These are phyloP conservation scores for Sugiyamaella castrensis DNA, from an alignment of 1,139 yeast species.

Conservation along the genomic window DNA sequence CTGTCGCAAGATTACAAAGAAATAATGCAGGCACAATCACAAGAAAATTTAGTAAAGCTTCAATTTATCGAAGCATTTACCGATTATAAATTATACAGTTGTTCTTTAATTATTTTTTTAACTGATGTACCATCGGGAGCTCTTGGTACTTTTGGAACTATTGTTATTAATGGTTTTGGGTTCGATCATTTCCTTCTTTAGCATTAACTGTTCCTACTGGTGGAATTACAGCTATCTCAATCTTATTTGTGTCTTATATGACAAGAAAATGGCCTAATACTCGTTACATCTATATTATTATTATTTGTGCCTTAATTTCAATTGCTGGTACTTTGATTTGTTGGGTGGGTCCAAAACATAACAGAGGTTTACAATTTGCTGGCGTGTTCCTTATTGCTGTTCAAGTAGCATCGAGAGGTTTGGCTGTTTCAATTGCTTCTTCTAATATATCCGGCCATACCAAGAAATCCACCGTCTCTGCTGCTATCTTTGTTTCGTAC, in stretches of 20 bases:
- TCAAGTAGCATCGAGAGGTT: slow-evolving; percentile 10
- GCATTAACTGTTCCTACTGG: slow-evolving; percentile 41
- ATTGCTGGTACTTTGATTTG: too few species aligned
- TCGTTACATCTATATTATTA: too few species aligned
- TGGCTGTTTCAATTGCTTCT: slow-evolving; percentile 40
- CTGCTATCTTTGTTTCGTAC: too few species aligned
- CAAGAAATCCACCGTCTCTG: slow-evolving; percentile 60
- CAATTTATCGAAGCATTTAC: slow-evolving; percentile 39
- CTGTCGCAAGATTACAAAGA: slow-evolving; percentile 10
- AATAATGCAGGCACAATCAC: slow-evolving; percentile 37
- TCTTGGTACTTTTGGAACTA: slow-evolving; percentile 21
- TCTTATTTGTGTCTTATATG: slow-evolving; percentile 9
- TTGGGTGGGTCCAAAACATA: background rate
- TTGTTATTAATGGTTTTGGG: too few species aligned
- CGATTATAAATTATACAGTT: slow-evolving; percentile 35
- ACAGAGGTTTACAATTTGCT: slow-evolving; percentile 14
- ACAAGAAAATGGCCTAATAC: background rate
- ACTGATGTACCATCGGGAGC: slow-evolving; percentile 26
- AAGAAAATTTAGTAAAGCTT: slow-evolving; percentile 44
- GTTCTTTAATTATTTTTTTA: slow-evolving; percentile 27
- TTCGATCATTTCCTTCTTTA: too few species aligned
- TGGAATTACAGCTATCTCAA: slow-evolving; percentile 22
- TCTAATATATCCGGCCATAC: slow-evolving; percentile 67
- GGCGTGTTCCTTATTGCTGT: slow-evolving; percentile 15
- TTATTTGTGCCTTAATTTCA: too few species aligned